Conservation (phyloP, 2,329 filamentous ascomycete species). For the Teratosphaeriaceae sp. region DNA sequence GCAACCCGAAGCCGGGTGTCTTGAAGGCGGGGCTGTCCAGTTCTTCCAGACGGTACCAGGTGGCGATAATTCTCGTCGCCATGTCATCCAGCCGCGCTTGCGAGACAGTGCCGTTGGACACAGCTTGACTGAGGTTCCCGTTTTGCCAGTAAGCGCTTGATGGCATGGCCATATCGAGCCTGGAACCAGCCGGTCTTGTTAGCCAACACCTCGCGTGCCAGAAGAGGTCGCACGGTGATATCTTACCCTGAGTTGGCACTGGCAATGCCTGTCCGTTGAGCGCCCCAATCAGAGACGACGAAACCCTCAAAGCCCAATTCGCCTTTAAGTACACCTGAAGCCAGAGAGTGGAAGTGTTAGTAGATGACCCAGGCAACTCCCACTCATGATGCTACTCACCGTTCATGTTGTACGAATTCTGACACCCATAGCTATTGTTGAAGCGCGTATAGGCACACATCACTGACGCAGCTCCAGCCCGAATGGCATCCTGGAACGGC, state of each 20-base stretch:
- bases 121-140: conserved; percentile 44
- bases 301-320: conserved; percentile 66
- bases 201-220: no score
- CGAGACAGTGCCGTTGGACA: conserved; percentile 54
- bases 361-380: no score
- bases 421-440: conserved; percentile 56
- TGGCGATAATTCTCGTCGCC: conserved; percentile 45
- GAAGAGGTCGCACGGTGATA: no score
- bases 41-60: conserved; percentile 42
- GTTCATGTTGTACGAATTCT: conserved; percentile 60
- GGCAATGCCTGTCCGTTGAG: conserved; percentile 46
- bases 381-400: no score
- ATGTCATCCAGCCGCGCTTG: conserved; percentile 54
- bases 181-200: no score
- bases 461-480: conserved; percentile 18
- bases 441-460: conserved; percentile 48
- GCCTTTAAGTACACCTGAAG: conserved; percentile 62
- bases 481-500: conserved; percentile 25
- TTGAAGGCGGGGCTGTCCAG: conserved; percentile 8
- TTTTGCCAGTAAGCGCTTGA: conserved; percentile 32
- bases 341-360: no score
- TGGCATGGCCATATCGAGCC: conserved; percentile 62
- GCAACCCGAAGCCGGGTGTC: conserved; percentile 37
- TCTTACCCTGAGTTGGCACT: conserved; percentile 55
- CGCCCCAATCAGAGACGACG: conserved; percentile 30